Evolutionary conservation across 2,329 filamentous ascomycete species (phyloP).

Genomic region (Cylindrodendrum hubeiense): DNA sequence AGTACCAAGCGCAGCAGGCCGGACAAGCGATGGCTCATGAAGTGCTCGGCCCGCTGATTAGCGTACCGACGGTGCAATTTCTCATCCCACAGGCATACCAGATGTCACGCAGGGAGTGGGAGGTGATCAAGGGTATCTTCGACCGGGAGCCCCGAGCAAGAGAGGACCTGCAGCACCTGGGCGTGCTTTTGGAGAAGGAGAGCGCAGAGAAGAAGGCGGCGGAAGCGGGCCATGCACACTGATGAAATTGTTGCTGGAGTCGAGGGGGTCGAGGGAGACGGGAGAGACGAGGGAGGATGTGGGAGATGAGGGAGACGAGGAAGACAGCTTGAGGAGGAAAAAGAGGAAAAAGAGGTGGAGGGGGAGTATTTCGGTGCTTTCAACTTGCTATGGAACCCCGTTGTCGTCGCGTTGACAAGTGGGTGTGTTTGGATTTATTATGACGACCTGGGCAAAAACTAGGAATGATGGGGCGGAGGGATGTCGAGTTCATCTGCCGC

Average conservation of each 20-base stretch:
- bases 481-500: neutral
- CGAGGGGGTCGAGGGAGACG: neutral
- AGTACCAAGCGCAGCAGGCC: conserved; percentile 58
- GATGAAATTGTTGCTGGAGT: too few species aligned
- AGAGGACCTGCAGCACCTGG: conserved; percentile 70
- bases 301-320: neutral
- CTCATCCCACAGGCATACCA: conserved; percentile 76
- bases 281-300: too few species aligned
- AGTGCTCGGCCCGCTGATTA: conserved; percentile 73
- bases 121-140: conserved; percentile 77
- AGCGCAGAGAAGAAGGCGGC: conserved; percentile 43
- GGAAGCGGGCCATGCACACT: conserved; percentile 23
- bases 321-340: neutral
- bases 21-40: conserved; percentile 71
- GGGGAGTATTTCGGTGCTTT: neutral
- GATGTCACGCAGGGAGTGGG: conserved; percentile 79
- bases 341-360: neutral
- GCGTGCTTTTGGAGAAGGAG: conserved; percentile 66
- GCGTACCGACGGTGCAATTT: conserved; percentile 75
- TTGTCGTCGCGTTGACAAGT: neutral
- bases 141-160: conserved; percentile 74
- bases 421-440: conserved; percentile 7
- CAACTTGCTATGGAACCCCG: conserved; percentile 6
- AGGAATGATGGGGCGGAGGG: neutral
- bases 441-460: neutral